Evolutionary conservation across 169 alveolate genomes (phyloP), one percentile per base, ranked within the genome.

Genomic region (Blepharisma undulans): DNA sequence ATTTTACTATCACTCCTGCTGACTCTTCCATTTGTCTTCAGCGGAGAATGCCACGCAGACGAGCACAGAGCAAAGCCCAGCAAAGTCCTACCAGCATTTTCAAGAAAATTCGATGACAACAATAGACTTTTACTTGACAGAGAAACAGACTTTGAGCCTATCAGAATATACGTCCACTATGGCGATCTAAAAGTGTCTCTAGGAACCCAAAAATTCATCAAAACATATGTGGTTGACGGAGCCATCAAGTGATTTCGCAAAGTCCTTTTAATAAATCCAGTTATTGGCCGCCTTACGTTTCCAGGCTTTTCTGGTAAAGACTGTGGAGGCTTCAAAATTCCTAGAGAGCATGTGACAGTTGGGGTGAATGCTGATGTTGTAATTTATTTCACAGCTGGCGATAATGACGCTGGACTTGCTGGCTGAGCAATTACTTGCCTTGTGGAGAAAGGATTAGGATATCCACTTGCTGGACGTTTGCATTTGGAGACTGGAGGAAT

Each of bases 361-460:
- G 88, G 88, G 10, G 93, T 66, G 2, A 84, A 89, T 3, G 88
- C 93, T 89, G 93, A 89, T 81, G 84, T 81, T 60, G 18, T 89
- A 0, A 81, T 89, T 14, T 89, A 30, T 59, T 18, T 89, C 12
- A 34, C 71, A 66, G 90, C 85, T 59, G 34, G 25, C 10, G 25
- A 76, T 32, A 18, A 4, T 21, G 34, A 30, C 32, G 36, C 22
- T 88, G 77, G n/a, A 10, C 33, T 59, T 71, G 34, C 61, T 25
- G 90, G 72, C 22, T 72, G 61, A 29, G 59, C 90, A 7, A 29
- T 22, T 29, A 66, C 82, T 6, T 86, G 90, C 66, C 29, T 19
- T 34, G n/a, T 10, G 8, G 90, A 86, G 7, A 29, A 22, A 60
- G n/a, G 25, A 21, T 66, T 16, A 12, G 22, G n/a, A 18, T 21